These are phyloP conservation scores for Casuarina equisetifolia DNA, from an alignment of 306 rosid species.

Conservation along the genomic window DNA sequence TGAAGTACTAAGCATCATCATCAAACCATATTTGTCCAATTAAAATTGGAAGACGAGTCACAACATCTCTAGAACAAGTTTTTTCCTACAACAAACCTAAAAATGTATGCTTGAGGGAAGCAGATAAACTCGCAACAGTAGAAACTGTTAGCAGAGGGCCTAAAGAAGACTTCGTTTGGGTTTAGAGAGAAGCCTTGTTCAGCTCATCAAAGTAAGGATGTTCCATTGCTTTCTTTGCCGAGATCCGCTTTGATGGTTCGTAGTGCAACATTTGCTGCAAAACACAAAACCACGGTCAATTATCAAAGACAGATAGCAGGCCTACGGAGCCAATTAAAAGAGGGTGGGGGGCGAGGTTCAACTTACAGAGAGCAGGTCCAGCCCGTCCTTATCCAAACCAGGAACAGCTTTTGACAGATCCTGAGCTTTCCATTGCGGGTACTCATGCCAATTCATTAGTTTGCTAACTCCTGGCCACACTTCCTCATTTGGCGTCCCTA, in stretches of 20 bases:
- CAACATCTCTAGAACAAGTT: neutral
- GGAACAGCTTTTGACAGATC: slow-evolving; percentile 65
- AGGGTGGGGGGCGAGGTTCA: neutral
- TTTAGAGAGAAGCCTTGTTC: slow-evolving; percentile 50
- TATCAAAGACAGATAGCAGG: too few relatives aligned
- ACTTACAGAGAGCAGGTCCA: slow-evolving; percentile 64
- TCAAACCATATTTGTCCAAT: neutral
- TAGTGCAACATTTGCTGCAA: slow-evolving; percentile 83
- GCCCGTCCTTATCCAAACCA: slow-evolving; percentile 59
- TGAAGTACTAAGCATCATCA: neutral
- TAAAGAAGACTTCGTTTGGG: neutral
- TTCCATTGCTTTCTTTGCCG: slow-evolving; percentile 95
- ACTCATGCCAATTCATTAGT: slow-evolving; percentile 94
- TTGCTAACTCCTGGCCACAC: slow-evolving; percentile 96
- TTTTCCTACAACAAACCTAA: neutral
- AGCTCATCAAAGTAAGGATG: slow-evolving; percentile 74
- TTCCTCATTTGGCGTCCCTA: slow-evolving; percentile 91
- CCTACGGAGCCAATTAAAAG: neutral
- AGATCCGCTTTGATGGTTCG: slow-evolving; percentile 69
- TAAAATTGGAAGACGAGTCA: neutral
- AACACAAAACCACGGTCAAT: neutral
- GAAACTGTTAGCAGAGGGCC: neutral
- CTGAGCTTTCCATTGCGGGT: slow-evolving; percentile 88
- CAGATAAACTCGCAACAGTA: slow-evolving; percentile 20
- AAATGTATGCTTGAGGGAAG: slow-evolving; percentile 38